These are phyloP conservation scores for Periconia sp. DNA, from an alignment of 2,329 filamentous ascomycete genomes.

Conservation along the genomic window DNA sequence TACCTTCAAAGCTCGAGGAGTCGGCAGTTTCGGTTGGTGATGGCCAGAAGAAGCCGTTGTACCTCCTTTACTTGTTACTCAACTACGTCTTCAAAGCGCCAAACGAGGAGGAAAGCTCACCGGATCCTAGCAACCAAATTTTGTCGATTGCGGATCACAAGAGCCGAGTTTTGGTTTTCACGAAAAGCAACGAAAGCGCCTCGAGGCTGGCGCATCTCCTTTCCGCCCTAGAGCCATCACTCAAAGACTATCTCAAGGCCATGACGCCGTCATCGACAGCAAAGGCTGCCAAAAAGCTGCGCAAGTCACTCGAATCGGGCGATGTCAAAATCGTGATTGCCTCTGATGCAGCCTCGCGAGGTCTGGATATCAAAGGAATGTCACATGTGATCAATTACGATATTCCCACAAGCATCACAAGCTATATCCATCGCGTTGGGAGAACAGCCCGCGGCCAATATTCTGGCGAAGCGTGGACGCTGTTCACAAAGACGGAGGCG, in stretches of 20 bases:
- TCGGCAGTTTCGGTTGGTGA: slow-evolving; percentile 57
- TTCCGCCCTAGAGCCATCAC: slow-evolving; percentile 65
- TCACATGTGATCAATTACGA: slow-evolving; percentile 95
- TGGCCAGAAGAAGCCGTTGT: slow-evolving; percentile 71
- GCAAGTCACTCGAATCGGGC: slow-evolving; percentile 68
- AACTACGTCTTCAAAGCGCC: slow-evolving; percentile 52
- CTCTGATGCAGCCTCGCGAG: slow-evolving; percentile 90
- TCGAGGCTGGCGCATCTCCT: slow-evolving; percentile 85
- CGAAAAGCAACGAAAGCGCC: slow-evolving; percentile 86
- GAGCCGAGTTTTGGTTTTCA: slow-evolving; percentile 75
- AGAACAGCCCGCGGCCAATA: slow-evolving; percentile 85
- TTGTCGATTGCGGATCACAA: slow-evolving; percentile 26
- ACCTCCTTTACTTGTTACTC: slow-evolving; percentile 77
- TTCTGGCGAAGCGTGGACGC: slow-evolving; percentile 80
- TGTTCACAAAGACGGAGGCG: slow-evolving; percentile 81
- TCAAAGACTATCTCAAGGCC: slow-evolving; percentile 66
- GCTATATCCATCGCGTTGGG: slow-evolving; percentile 91
- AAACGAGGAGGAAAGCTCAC: slow-evolving; percentile 24
- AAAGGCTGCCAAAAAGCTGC: slow-evolving; percentile 69
- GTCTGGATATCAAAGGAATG: slow-evolving; percentile 80
- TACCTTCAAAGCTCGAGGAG: slow-evolving; percentile 61
- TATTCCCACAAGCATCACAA: slow-evolving; percentile 77
- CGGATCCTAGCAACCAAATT: slow-evolving; percentile 32
- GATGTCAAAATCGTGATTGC: slow-evolving; percentile 79
- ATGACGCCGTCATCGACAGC: slow-evolving; percentile 81